Evolutionary conservation across 2,329 filamentous ascomycete genomes (phyloP), one percentile per base, ranked within the genome.

Genomic region (Fusarium tupiense): DNA sequence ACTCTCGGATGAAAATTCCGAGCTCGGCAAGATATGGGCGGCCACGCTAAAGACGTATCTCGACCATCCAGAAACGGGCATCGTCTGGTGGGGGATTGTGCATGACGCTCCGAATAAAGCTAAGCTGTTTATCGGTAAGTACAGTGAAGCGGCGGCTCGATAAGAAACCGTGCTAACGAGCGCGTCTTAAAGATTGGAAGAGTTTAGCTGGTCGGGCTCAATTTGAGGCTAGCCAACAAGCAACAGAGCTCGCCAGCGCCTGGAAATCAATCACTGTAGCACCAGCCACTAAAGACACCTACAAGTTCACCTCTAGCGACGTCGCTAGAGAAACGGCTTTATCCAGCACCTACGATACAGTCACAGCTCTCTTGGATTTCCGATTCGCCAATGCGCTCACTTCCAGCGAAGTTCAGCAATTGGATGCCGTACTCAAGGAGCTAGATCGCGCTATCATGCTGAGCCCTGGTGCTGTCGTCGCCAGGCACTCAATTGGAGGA

Each of bases 21-120:
- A 57, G 8, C 16, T 56, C 20, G 67, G 67, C 19, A 56, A 24
- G 20, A 44, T 63, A 22, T 72, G 69, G 67, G 67, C 67, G n/a
- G 17, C 26, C n/a, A 71, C 67, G 5, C 12, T 72, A 19, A 35
- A 26, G 43, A 47, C 58, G 22, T 72, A 67, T 38, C 69, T 72
- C 8, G 62, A 63, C 22, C 54, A 49, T 8, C 46, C 62, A 54
- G 33, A 67, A 24, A 72, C 67, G 14, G 63, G 63, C 17, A 72
- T 41, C 20, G n/a, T 71, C 37, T 63, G 64, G 58, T 71, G 69
- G 62, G 54, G 47, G 26, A 29, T 63, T 9, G 54, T 72, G 11
- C 49, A 67, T n/a, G 54, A 46, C 6, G 41, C 19, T 29, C 49
- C 63, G 13, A 40, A 47, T 3, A 44, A 60, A 16, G 67, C 69